Base-by-base conservation (phyloP, 129 eudicot genomes). In the Smallanthus sonchifolius region DNA sequence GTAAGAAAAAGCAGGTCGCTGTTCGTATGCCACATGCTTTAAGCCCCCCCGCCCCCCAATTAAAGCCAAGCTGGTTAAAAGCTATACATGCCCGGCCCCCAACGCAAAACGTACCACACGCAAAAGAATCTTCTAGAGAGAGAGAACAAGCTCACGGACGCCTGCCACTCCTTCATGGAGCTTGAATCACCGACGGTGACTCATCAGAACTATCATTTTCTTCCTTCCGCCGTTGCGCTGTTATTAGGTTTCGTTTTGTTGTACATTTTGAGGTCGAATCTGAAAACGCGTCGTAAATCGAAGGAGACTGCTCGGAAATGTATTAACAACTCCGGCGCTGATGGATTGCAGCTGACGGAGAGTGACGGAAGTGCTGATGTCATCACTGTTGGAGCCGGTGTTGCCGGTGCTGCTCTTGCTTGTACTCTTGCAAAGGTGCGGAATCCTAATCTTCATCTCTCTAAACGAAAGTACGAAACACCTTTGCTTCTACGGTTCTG, bases 351-450 rank as follows among this genome's bases (percentile, higher is more conserved):
- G 62, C 35, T 37, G 74, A n/a, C 80, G 70, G 84, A 80, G 16
- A 56, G 6, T 11, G 84, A 73, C 14, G 84, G 82, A 30, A 74
- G 66, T 14, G 71, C 88, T 11, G 92, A 87, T 75, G 82, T 87
- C 48, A 82, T 87, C 62, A 70, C 84, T 16, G 88, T 87, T 43
- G 92, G 92, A 2, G 88, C 92, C 38, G 92, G 92, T 42, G 92
- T 87, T 61, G 92, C 92, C 34, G 92, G 92, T 51, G 84, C 88
- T 40, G 92, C 92, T 39, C 88, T 87, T 62, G 88, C 92, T 59
- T 82, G 79, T 73, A 79, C 92, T 65, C 87, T 87, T 51, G 92
- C 87, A 30, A 87, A 84, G 82, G 92, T 87, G 77, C 51, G 65
- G 13, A 9, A 16, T 55, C 35, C 40, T 49, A 24, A 37, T 51